Evolutionary conservation across 768 basidiomycete species (phyloP), one percentile per base, ranked within the genome.

Genomic region (Sistotremastrum suecicum): DNA sequence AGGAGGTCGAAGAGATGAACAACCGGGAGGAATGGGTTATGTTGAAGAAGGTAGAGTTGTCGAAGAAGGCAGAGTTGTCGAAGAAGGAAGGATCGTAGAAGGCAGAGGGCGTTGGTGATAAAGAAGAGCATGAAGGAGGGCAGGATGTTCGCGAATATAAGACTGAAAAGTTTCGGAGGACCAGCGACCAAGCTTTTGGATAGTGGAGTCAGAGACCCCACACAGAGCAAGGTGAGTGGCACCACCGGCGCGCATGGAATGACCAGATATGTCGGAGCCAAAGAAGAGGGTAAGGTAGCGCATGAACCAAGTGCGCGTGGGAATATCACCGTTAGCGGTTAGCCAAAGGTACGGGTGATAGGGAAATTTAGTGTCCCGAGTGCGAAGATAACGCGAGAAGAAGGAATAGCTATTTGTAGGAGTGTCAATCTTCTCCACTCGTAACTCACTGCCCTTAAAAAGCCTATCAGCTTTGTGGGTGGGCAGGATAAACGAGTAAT

Each of bases 381-480:
- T 3, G 4, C 4, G 4, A 1, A 50, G 3, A 30, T 39, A 35
- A 9, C 4, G 0, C 9, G 35, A 11, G 36, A 51, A 48, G 0
- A 10, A 3, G 2, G 7, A 0, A 7, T 44, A 8, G n/a, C n/a
- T n/a, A n/a, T n/a, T n/a, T n/a, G n/a, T n/a, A n/a, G n/a, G n/a
- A 0, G 51, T 41, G 32, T 52, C 46, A 29, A 37, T 20, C 5
- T 4, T 32, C 3, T 11, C 33, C 8, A 57, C 34, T 11, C 50
- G 7, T n/a, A 61, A 33, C 0, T 39, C 8, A 41, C 48, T 50
- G 33, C 61, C 56, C 3, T 54, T 45, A 36, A 51, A 59, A 10
- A 53, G 41, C 3, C n/a, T 44, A 49, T 69, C 64, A 5, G 60
- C 62, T 42, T 71, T 72, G 48, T 69, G 68, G 0, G 41, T 28